Base-by-base conservation (phyloP, 192 early-diverging fungal genomes). In the Spizellomyces punctatus region DNA sequence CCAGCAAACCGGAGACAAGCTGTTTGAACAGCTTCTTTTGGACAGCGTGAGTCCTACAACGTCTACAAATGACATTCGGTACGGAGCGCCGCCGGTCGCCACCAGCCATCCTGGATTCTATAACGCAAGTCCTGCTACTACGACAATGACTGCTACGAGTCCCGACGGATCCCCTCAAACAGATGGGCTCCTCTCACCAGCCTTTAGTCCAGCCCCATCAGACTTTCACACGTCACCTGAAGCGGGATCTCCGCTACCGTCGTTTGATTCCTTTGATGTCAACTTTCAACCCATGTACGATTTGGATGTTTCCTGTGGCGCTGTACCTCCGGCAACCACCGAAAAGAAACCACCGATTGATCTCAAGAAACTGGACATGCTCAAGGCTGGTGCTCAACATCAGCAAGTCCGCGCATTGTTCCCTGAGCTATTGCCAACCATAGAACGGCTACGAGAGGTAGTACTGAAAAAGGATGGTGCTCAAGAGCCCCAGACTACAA, bases 351-450 rank as follows among this genome's bases (percentile, higher is more conserved):
- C 19, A 10, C 14, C 9, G 16, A 46, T 64, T 10, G 63, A 64
- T 64, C 47, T 64, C 42, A 46, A 64, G n/a, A 64, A 5, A 46
- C 44, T 64, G 41, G 21, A 64, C 45, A 46, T 64, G 22, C 16
- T 64, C 10, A n/a, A 43, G 21, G 44, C 22, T 9, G 21, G 36
- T 1, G 63, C 63, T 14, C 21, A 64, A 46, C 12, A 75, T 55
- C 54, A 58, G 50, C 67, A 75, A 27, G 58, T 71, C 3, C 57
- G 43, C 41, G 17, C 27, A 17, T 44, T 71, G 69, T 71, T 71
- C 46, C 77, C 77, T 6, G 49, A 56, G 16, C 59, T 78, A 16
- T 60, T 62, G 10, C 77, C 77, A 12, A 68, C 61, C 50, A 67
- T 78, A 12, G 66, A 80, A 52, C 65, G 72, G 9, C 55, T 78